Base-by-base conservation (phyloP, 202 grass and related monocot species). In the Carex sylvatica region DNA sequence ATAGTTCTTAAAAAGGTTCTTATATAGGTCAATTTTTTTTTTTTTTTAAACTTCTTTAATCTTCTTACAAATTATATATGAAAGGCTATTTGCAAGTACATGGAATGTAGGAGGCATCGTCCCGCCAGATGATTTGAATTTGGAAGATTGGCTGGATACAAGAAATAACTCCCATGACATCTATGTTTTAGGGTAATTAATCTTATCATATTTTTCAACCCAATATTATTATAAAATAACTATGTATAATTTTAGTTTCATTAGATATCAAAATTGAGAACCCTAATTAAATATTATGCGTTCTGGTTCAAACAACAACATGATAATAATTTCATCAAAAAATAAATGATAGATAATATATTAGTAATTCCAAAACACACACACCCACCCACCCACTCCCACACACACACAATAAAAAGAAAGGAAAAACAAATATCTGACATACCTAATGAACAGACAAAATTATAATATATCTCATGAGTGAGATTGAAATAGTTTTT, bases 101-200 rank as follows among this genome's bases (percentile, higher is more conserved):
- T 97, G 94, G 94, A 97, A 97, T 80, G 89, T 97, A 65, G 94
- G 94, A 58, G 94, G 94, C 19, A 62, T 86, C 20, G 51, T 81
- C 18, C 94, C 94, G n/a, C 88, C 91, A 19, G 88, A 92, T 77
- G 89, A 90, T 61, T 81, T 97, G 23, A 87, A 93, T 87, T 82
- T 97, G 86, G 87, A 90, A 28, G 86, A 87, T 30, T 94, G 91
- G 91, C 86, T 97, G 13, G 88, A 92, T 82, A 91, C 87, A 51
- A 46, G 49, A 72, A 87, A 87, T 70, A 87, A 86, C 69, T 85
- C 89, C 62, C 86, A 94, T 86, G 94, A 97, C 82, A 86, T 97
- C 40, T 94, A 90, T 79, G 94, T 94, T 31, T 83, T 97, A 16
- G 94, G 94, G 86, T 93, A 86, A 46, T 71, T 42, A 33, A 56